Evolutionary conservation across 208 protist species (phyloP).

Genomic region (Angomonas deanei): DNA sequence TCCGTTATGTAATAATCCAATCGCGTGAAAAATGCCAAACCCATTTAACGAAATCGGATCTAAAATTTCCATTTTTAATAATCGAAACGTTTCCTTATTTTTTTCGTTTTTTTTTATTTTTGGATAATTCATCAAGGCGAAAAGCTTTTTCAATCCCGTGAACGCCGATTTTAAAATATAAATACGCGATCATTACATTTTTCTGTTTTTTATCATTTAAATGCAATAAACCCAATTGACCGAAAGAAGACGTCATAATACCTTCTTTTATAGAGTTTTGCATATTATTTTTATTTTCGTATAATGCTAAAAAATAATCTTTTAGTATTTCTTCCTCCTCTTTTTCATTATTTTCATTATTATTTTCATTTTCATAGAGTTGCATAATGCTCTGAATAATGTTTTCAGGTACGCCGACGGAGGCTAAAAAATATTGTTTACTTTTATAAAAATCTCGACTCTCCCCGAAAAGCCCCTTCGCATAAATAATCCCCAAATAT

Average conservation of each 20-base stretch:
- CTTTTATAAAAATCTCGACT: neutral
- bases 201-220: too few species aligned
- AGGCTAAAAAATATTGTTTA: neutral
- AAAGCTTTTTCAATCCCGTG: conserved; percentile 51
- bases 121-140: conserved; percentile 43
- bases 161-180: neutral
- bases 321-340: neutral
- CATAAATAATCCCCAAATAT: neutral
- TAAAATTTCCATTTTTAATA: conserved; percentile 19
- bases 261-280: too few species aligned
- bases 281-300: too few species aligned
- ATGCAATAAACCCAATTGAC: too few species aligned
- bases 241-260: too few species aligned
- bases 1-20: conserved; percentile 52
- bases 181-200: neutral
- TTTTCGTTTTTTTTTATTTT: too few species aligned
- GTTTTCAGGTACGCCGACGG: neutral
- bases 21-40: conserved; percentile 75
- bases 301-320: too few species aligned
- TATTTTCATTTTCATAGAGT: neutral
- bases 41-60: conserved; percentile 69
- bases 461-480: neutral
- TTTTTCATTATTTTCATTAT: neutral
- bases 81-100: too few species aligned
- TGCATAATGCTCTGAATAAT: neutral